phyloP scores from a whole-genome alignment of 2,329 filamentous ascomycete genomes.

The Neonectria sp. region DNA sequence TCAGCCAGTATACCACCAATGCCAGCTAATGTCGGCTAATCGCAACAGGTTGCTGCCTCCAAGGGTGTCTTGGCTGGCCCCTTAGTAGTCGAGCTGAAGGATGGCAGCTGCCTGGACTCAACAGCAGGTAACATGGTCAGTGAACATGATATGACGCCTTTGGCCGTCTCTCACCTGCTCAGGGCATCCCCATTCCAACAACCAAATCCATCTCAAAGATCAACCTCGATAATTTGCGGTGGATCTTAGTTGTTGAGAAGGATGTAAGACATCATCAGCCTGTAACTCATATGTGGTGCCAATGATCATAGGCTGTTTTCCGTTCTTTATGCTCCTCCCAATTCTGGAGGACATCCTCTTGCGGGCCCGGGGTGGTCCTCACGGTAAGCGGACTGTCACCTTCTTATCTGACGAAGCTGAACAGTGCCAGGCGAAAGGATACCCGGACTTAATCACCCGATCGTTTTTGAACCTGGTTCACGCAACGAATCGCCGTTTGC shows the following conservation, averaged over 20 bases:
- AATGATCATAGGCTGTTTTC: slow-evolving; percentile 76
- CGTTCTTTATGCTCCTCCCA: slow-evolving; percentile 72
- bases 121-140: slow-evolving; percentile 50
- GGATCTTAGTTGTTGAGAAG: slow-evolving; percentile 85
- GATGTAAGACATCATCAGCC: slow-evolving; percentile 65
- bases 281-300: slow-evolving; percentile 32
- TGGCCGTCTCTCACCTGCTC: slow-evolving; percentile 27
- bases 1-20: too few relatives aligned
- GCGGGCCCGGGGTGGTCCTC: slow-evolving; percentile 74
- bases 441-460: slow-evolving; percentile 81
- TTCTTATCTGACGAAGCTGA: slow-evolving; percentile 8
- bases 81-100: slow-evolving; percentile 61
- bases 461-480: slow-evolving; percentile 73
- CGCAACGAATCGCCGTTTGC: slow-evolving; percentile 62
- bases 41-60: slow-evolving; percentile 75
- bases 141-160: neutral
- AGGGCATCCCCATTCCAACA: slow-evolving; percentile 75
- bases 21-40: slow-evolving; percentile 16
- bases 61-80: slow-evolving; percentile 80
- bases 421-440: slow-evolving; percentile 79
- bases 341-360: slow-evolving; percentile 66
- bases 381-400: slow-evolving; percentile 65
- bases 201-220: slow-evolving; percentile 64
- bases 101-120: slow-evolving; percentile 58
- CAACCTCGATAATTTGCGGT: slow-evolving; percentile 65